phyloP scores from a whole-genome alignment of 805 yeast species.

The Lipomyces starkeyi region DNA sequence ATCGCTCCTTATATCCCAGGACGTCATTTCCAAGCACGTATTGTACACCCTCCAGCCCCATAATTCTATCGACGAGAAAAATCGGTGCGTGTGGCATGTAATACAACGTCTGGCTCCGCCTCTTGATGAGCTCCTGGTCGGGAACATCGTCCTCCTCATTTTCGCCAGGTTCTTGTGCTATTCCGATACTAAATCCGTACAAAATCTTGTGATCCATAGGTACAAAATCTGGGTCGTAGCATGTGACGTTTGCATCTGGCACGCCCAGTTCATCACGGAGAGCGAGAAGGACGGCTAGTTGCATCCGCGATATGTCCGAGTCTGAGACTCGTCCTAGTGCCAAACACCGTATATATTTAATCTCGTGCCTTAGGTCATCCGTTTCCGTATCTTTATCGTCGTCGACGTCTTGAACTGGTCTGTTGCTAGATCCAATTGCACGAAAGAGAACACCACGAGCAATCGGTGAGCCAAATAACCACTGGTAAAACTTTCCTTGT shows the following conservation, averaged over 20 bases:
- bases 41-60: conserved; percentile 26
- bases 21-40: conserved; percentile 35
- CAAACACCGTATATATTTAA: conserved; percentile 59
- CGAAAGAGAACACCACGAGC: conserved; percentile 7
- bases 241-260: conserved; percentile 47
- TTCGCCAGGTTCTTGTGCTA: conserved; percentile 29
- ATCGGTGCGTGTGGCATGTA: conserved; percentile 82
- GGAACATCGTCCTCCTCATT: conserved; percentile 5
- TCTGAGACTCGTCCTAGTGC: conserved; percentile 73
- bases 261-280: conserved; percentile 46
- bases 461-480: conserved; percentile 4
- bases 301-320: conserved; percentile 58
- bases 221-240: conserved; percentile 71
- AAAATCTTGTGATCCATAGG: conserved; percentile 53
- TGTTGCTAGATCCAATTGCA: background rate
- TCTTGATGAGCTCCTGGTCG: background rate
- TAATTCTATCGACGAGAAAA: conserved; percentile 40
- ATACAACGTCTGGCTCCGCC: conserved; percentile 49
- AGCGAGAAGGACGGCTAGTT: conserved; percentile 62
- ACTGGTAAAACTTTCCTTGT: conserved; percentile 9
- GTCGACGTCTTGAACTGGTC: background rate
- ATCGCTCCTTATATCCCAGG: conserved; percentile 24
- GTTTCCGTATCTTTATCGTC: background rate
- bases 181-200: conserved; percentile 39
- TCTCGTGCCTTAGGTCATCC: background rate